A percentile compares a stretch with the other conserved stretches of the same genome.
These are phyloP conservation scores for Jamesozyma gamospora DNA, from an alignment of 805 yeast genomes.

Conservation along the genomic window DNA sequence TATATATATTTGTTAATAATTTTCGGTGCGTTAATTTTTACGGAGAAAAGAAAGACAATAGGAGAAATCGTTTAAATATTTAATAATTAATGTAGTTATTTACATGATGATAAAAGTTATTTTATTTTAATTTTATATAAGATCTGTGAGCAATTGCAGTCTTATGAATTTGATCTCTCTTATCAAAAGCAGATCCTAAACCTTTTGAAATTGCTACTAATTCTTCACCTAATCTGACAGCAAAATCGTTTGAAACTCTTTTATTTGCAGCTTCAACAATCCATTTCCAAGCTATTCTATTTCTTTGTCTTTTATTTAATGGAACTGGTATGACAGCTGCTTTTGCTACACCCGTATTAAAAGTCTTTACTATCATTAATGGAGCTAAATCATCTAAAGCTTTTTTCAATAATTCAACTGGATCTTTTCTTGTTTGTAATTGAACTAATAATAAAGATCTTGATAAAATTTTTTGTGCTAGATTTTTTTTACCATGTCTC, in stretches of 20 bases:
- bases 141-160: slow-evolving; percentile 84
- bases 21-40: too few species aligned
- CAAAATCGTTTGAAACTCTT: slow-evolving; percentile 67
- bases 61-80: too few species aligned
- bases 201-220: slow-evolving; percentile 69
- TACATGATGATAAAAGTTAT: not conserved
- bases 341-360: slow-evolving; percentile 80
- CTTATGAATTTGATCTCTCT: slow-evolving; percentile 73
- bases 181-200: slow-evolving; percentile 73
- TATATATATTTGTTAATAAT: too few species aligned
- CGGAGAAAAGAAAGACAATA: too few species aligned
- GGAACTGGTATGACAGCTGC: slow-evolving; percentile 75
- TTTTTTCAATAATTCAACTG: slow-evolving; percentile 62
- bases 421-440: slow-evolving; percentile 61
- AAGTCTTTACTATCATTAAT: slow-evolving; percentile 62
- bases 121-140: slow-evolving; percentile 41
- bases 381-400: slow-evolving; percentile 81
- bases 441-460: slow-evolving; percentile 65
- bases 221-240: slow-evolving; percentile 89
- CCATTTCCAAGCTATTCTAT: slow-evolving; percentile 84
- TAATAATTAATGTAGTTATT: too few species aligned
- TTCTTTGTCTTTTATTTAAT: slow-evolving; percentile 68
- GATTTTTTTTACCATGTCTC: slow-evolving; percentile 82
- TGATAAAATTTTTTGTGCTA: slow-evolving; percentile 62
- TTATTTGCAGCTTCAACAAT: slow-evolving; percentile 74